Conservation (phyloP, 106 monocot species). For the Triglochin maritima region DNA sequence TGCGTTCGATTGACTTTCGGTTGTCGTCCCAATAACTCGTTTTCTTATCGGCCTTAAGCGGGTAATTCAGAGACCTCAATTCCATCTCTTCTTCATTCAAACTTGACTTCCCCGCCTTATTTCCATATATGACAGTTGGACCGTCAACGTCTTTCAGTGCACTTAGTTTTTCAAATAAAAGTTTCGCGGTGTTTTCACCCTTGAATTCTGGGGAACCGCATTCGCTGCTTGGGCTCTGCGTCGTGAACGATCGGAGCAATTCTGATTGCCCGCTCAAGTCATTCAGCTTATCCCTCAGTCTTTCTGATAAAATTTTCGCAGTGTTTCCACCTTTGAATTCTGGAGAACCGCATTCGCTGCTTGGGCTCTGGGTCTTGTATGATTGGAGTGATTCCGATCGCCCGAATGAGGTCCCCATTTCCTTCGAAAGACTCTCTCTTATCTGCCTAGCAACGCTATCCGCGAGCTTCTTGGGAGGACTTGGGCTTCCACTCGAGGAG, state of each 20-base stretch:
- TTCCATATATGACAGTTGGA: no score
- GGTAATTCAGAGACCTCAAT: constrained; percentile 23
- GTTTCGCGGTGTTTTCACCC: constrained; percentile 33
- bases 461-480: constrained; percentile 41
- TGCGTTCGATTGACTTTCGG: constrained; percentile 15
- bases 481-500: constrained; percentile 13
- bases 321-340: constrained; percentile 35
- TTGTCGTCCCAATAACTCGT: constrained; percentile 25
- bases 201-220: constrained; percentile 25
- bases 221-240: constrained; percentile 13
- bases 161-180: constrained; percentile 41
- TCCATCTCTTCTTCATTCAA: constrained; percentile 34
- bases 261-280: constrained; percentile 25
- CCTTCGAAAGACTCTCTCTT: constrained; percentile 53
- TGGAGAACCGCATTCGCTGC: constrained; percentile 17
- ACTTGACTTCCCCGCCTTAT: no score
- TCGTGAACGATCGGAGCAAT: constrained; percentile 40
- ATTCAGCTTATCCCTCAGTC: constrained; percentile 38
- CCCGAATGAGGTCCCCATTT: constrained; percentile 24
- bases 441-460: constrained; percentile 40
- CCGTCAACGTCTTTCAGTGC: neutral
- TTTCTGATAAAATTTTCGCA: constrained; percentile 40
- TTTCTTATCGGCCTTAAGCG: constrained; percentile 22
- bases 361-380: constrained; percentile 20
- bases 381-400: constrained; percentile 50